Base-by-base conservation (phyloP, 176 grass and related monocot genomes). In the Carex kokanica region DNA sequence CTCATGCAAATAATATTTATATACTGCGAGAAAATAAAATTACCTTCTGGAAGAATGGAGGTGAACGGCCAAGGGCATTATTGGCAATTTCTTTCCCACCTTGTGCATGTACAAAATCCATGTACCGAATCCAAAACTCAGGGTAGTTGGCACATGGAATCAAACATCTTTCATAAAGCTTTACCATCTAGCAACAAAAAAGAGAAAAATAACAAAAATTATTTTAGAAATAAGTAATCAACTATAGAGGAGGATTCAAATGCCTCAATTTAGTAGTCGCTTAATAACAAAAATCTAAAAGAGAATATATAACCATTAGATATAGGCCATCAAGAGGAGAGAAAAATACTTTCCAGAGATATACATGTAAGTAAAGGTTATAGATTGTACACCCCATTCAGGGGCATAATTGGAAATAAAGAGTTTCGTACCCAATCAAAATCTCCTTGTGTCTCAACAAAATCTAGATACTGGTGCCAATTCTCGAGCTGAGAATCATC, bases 91-190 rank as follows among this genome's bases (percentile, higher is more conserved):
- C 95, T 79, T 84, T 83, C 55, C 92, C 95, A 87, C 95, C 95
- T 83, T 84, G 94, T 51, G 88, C 77, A 84, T 94, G 78, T 14
- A 93, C 90, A 94, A 88, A 94, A 78, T 98, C 92, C 4, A 87
- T 85, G 60, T 98, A 98, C 64, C 95, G 90, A 61, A 98, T 93
- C 92, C 92, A 97, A 87, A 97, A 98, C 78, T 93, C 95, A 12
- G 95, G 86, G 86, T 94, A 98, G 86, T 84, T 92, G 24, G 92
- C 95, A 71, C 92, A 98, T 85, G 95, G 90, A 82, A 98, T 93
- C 81, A 98, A 91, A 68, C 95, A 98, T 87, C 92, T 94, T 86
- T 98, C 95, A 34, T 94, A 94, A 86, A 98, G 88, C 90, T 98
- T 98, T 68, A 98, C 88, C 54, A 87, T 88, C 95, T 98, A 87